Evolutionary conservation across 805 yeast genomes (phyloP), one percentile per base, ranked within the genome.

Genomic region (Ogataea thermomethanolica): DNA sequence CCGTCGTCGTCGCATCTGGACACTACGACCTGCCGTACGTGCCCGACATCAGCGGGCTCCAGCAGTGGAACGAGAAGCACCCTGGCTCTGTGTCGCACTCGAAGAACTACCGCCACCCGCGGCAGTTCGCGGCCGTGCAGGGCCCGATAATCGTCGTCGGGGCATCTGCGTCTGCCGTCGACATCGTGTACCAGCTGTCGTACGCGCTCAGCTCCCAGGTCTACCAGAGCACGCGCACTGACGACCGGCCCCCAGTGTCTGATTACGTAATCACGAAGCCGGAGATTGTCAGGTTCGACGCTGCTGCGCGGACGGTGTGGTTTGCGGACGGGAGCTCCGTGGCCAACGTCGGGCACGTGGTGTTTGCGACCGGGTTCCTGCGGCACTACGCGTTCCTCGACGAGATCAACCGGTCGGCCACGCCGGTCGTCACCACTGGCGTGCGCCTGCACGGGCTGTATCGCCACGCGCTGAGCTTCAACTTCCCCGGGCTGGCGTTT

Each of bases 351-450:
- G 86, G 80, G 37, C 56, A 57, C 17, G 59, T 85, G 8, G 59
- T 84, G 8, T 81, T 79, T 57, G 83, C 84, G 8, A 84, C 95
- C 0, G 95, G 95, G 0, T 84, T 79, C 58, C 65, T 76, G 30
- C 76, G 77, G 50, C 74, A 79, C 17, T 70, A 72, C 43, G 89
- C 91, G 10, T 81, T 73, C 50, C 58, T 84, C 35, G 64, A 69
- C 12, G 43, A 54, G 20, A 33, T 60, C 24, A 55, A 52, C 39
- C 30, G 47, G 8, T 50, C 56, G 7, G 37, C 44, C 1, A 40
- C 49, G 26, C 72, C 70, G 2, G 41, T 74, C 13, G 64, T 74
- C 29, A 67, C 80, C 0, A 61, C 65, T 42, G 82, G 83, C 1
- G 54, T 53, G 9, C 68, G 75, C 28, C 69, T 79, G 8, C 68